Base-by-base conservation (phyloP, 2,329 filamentous ascomycete species). In the Ceratocystis diversiconidia region DNA sequence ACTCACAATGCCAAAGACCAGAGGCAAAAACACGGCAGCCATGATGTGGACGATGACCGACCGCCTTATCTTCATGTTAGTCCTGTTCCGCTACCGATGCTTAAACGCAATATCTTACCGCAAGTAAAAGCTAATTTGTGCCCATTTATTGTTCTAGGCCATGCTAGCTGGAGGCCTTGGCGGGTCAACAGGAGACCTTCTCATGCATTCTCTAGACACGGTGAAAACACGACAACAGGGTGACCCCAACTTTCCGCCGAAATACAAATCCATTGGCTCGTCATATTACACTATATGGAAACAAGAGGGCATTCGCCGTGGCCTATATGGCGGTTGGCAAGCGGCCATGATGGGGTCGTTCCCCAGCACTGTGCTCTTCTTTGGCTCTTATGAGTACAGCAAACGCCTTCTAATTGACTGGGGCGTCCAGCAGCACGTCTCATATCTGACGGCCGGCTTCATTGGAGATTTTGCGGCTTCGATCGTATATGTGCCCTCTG, bases 191-290 rank as follows among this genome's bases (percentile, higher is more conserved):
- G 94, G 95, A 67, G 94, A 99, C 75, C 88, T 99, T 82, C 79
- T 99, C 70, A 99, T 99, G 94, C 94, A 99, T 78, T 97, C 92
- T 59, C 83, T 99, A 72, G 94, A 99, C 75, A 99, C 94, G 0
- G 94, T 99, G 72, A 99, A 99, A 78, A 99, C 94, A 60, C 85
- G 94, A 71, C 95, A 99, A 75, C 94, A 99, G 76, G 94, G 92
- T 72, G 94, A 97, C 73, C 92, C 92, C 57, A 88, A 94, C 73
- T 83, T 96, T 68, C 94, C 94, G 25, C 88, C 94, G 1, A 95
- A 89, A 76, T 99, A 99, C 77, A 87, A 88, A 10, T 92, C 90
- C 17, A 85, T 97, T 75, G 89, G 88, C 48, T 89, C 88, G 67
- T 94, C 92, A 3, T 99, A 97, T 77, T 84, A 88, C 73, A 97